Evolutionary conservation across 2,329 filamentous ascomycete species (phyloP).

Genomic region (Ascochyta lentis): DNA sequence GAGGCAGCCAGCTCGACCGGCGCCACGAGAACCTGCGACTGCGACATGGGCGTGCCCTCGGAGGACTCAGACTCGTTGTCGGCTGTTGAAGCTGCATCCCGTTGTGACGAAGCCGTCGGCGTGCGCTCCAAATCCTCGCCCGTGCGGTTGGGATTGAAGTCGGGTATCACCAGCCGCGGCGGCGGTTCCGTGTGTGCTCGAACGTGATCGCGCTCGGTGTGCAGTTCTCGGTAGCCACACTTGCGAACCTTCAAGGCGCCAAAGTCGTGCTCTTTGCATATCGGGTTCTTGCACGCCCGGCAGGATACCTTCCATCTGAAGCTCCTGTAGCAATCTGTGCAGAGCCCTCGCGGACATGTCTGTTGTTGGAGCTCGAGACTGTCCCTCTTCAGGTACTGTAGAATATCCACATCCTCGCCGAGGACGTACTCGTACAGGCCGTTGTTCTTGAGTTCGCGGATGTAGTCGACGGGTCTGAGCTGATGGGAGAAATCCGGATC

Average conservation of each 20-base stretch:
- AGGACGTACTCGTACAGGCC: conserved; percentile 51
- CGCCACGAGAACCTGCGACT: conserved; percentile 44
- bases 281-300: conserved; percentile 61
- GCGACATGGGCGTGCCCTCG: conserved; percentile 41
- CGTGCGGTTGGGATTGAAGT: conserved; percentile 44
- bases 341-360: conserved; percentile 62
- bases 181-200: conserved; percentile 44
- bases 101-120: conserved; percentile 31
- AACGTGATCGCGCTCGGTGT: conserved; percentile 55
- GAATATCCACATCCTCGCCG: conserved; percentile 50
- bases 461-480: conserved; percentile 55
- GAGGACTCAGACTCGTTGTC: conserved; percentile 37
- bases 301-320: conserved; percentile 67
- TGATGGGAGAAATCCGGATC: conserved; percentile 61
- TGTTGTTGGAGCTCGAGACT: conserved; percentile 52
- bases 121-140: conserved; percentile 35
- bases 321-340: conserved; percentile 64
- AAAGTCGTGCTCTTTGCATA: conserved; percentile 67
- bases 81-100: conserved; percentile 29
- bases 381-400: conserved; percentile 50
- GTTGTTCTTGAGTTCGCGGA: conserved; percentile 50
- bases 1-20: conserved; percentile 36
- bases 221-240: conserved; percentile 63
- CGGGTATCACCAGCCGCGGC: conserved; percentile 44
- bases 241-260: conserved; percentile 63